These are phyloP conservation scores for Fomitopsis schrenkii DNA, from an alignment of 1,284 basidiomycete genomes.

Conservation along the genomic window DNA sequence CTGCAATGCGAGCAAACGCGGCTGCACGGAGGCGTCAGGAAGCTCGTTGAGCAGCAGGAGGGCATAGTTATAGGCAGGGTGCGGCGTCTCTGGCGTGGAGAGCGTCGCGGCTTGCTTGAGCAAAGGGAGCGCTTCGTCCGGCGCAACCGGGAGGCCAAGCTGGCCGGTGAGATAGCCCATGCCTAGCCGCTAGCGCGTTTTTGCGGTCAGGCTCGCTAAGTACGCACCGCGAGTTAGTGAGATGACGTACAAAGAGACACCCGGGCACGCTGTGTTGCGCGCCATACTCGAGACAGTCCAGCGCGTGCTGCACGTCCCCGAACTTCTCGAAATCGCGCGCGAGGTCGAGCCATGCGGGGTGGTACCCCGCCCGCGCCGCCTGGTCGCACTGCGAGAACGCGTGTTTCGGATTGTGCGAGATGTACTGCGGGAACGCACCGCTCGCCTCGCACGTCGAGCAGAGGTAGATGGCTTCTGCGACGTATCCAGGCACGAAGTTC, in stretches of 20 bases:
- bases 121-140: slow-evolving; percentile 58
- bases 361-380: slow-evolving; percentile 68
- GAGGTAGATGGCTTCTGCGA: slow-evolving; percentile 71
- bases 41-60: slow-evolving; percentile 81
- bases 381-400: slow-evolving; percentile 87
- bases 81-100: slow-evolving; percentile 68
- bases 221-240: background rate
- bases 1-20: slow-evolving; percentile 44
- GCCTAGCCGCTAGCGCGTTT: slow-evolving; percentile 63
- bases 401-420: slow-evolving; percentile 63
- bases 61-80: slow-evolving; percentile 81
- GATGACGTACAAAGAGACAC: slow-evolving; percentile 4
- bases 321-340: slow-evolving; percentile 89
- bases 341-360: slow-evolving; percentile 80
- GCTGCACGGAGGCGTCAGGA: slow-evolving; percentile 47
- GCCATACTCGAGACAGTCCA: slow-evolving; percentile 1
- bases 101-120: slow-evolving; percentile 73
- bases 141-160: slow-evolving; percentile 46
- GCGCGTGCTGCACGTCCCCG: slow-evolving; percentile 43
- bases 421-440: slow-evolving; percentile 56
- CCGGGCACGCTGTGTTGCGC: background rate
- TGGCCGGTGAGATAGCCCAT: slow-evolving; percentile 89
- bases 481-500: slow-evolving; percentile 32
- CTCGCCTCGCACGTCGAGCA: slow-evolving; percentile 66
- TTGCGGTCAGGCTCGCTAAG: background rate